phyloP scores from a whole-genome alignment of 1,139 yeast species.

The Yamadazyma trypodendri region DNA sequence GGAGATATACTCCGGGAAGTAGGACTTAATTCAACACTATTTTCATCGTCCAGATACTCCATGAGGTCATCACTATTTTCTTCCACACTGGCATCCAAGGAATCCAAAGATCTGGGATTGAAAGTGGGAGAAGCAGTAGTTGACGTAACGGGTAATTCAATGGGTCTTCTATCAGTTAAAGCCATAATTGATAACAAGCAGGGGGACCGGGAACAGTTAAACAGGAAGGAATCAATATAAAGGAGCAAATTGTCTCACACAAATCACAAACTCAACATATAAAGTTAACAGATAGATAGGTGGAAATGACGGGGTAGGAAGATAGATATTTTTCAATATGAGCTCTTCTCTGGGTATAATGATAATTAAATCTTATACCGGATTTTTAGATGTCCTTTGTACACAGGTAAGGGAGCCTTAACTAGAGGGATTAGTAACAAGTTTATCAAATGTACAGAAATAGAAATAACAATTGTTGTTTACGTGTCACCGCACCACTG shows the following conservation, averaged over 20 bases:
- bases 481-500: too few species aligned
- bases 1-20: slow-evolving; percentile 46
- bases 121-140: slow-evolving; percentile 45
- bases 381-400: too few species aligned
- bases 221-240: not conserved
- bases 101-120: slow-evolving; percentile 29
- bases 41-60: slow-evolving; percentile 1
- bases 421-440: not conserved
- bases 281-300: too few species aligned
- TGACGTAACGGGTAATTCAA: slow-evolving; percentile 41
- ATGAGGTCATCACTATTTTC: slow-evolving; percentile 9
- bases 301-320: not conserved
- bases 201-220: slow-evolving; percentile 3
- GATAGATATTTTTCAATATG: slow-evolving; percentile 1
- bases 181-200: slow-evolving; percentile 35
- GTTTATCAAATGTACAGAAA: too few species aligned
- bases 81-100: slow-evolving; percentile 8
- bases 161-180: slow-evolving; percentile 58
- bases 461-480: too few species aligned
- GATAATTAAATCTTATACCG: slow-evolving; percentile 18
- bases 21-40: slow-evolving; percentile 29
- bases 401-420: not conserved
- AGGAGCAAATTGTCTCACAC: not conserved
- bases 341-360: slow-evolving; percentile 9
- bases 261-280: too few species aligned